Conservation (phyloP, 306 rosid species). For the Corylus heterophylla region DNA sequence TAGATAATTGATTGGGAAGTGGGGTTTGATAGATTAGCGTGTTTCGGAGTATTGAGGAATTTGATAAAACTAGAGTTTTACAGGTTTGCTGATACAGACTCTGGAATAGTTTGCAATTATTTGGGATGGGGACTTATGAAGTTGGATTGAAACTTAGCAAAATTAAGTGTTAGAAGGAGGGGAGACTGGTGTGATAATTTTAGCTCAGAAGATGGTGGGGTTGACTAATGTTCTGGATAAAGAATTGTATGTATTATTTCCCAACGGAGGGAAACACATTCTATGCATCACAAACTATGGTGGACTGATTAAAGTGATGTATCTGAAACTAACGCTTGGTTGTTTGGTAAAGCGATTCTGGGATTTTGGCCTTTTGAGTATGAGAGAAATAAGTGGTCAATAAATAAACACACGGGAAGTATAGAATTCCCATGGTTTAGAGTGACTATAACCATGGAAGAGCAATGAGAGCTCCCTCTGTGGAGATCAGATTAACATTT, state of each 20-base stretch:
- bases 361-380: background rate
- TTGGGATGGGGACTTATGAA: background rate
- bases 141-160: background rate
- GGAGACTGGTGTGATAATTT: background rate
- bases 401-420: background rate
- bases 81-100: background rate
- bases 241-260: background rate
- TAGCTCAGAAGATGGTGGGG: slow-evolving; percentile 8
- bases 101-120: background rate
- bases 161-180: background rate
- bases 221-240: background rate
- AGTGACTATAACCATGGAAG: background rate
- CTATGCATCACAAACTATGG: background rate
- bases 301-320: background rate
- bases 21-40: background rate
- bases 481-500: background rate
- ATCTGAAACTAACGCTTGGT: background rate
- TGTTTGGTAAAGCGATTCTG: background rate
- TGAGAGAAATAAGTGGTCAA: background rate
- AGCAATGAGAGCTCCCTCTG: background rate
- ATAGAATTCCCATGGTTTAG: background rate
- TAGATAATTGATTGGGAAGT: background rate
- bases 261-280: background rate
- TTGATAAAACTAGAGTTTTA: background rate
- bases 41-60: background rate